Evolutionary conservation across 495 filamentous ascomycete species (phyloP), one percentile per base, ranked within the genome.

Genomic region (Aspergillus saccharolyticus): DNA sequence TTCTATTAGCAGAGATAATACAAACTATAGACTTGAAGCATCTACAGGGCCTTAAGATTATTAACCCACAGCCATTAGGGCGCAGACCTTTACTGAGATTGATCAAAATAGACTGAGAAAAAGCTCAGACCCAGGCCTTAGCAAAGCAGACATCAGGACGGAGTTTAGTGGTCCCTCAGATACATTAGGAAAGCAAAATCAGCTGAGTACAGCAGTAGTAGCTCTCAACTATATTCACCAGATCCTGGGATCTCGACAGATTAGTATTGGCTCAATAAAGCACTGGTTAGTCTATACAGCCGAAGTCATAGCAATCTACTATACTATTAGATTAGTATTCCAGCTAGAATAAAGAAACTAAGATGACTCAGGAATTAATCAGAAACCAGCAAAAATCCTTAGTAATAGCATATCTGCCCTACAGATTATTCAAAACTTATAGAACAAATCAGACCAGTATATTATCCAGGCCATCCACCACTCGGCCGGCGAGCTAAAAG

Each of bases 371-470:
- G 25, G 25, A 30, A 30, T 10, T 4, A 10, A 39, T 39, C 33
- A 39, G 12, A 12, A 39, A 12, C 33, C 33, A 12, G 33, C 33
- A 39, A 62, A 44, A 15, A 62, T 62, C 19, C 52, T 62, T 14
- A 48, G 62, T 15, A n/a, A 60, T 42, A 58, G 62, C 24, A 64
- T 58, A 47, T 64, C 54, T 53, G 57, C 54, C 30, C 58, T 60
- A 15, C 57, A 61, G 44, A 55, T 50, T 17, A 57, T 64, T 17
- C 7, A 12, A 24, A 60, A 61, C 28, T 4, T 20, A 22, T 4
- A 42, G 15, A 64, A 64, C 33, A 42, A 55, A 45, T 61, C 46
- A 39, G 62, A 57, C 2, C 53, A 63, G 30, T 7, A 25, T 25
- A 63, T 63, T 28, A 59, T 63, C 19, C 24, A 56, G 8, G 58